phyloP scores from a whole-genome alignment of 1,284 basidiomycete genomes.

The Rhodotorula sp. region DNA sequence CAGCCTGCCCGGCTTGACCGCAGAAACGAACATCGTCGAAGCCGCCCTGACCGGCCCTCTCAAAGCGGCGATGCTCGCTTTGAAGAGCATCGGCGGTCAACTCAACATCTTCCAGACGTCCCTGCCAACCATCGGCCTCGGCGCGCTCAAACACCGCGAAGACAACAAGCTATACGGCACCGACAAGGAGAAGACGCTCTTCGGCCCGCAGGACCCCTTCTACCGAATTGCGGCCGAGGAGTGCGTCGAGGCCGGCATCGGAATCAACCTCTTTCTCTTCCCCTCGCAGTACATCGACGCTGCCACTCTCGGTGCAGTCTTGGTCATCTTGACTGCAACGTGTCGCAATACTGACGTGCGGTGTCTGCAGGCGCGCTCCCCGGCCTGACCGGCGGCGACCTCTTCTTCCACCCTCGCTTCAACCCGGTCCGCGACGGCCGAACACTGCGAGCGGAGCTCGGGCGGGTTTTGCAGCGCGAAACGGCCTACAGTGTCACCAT shows the following conservation, averaged over 20 bases:
- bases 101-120: conserved; percentile 76
- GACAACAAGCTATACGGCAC: conserved; percentile 79
- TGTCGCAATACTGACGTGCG: neutral
- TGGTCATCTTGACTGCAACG: neutral
- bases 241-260: conserved; percentile 83
- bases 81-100: conserved; percentile 83
- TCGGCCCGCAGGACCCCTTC: conserved; percentile 67
- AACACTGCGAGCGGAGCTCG: conserved; percentile 69
- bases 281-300: conserved; percentile 81
- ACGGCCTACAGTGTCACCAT: conserved; percentile 79
- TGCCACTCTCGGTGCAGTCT: conserved; percentile 70
- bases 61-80: conserved; percentile 66
- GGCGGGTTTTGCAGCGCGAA: conserved; percentile 66
- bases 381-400: conserved; percentile 81
- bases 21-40: conserved; percentile 55
- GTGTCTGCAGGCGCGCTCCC: conserved; percentile 53
- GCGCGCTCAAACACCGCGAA: conserved; percentile 60
- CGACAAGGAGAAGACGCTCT: conserved; percentile 81
- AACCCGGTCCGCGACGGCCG: conserved; percentile 66
- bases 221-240: conserved; percentile 85
- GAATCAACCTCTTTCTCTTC: conserved; percentile 84
- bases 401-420: conserved; percentile 91
- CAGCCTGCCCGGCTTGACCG: conserved; percentile 65
- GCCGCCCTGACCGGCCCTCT: conserved; percentile 78
- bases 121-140: conserved; percentile 74